Base-by-base conservation (phyloP, 495 filamentous ascomycete species). In the Hypoxylon intermedium region DNA sequence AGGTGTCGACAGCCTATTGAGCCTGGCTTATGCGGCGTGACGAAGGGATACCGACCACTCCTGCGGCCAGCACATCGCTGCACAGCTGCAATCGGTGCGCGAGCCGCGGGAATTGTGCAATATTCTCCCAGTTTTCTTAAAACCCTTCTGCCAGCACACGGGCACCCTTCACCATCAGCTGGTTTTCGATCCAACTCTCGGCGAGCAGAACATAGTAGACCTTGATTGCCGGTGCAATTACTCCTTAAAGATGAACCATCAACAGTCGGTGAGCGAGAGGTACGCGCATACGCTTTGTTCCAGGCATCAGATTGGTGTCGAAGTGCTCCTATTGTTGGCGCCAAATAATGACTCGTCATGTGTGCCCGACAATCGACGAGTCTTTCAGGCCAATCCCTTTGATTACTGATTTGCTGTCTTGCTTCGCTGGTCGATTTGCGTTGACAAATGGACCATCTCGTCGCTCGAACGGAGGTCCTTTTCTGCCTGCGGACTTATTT, bases 51-150 rank as follows among this genome's bases (percentile, higher is more conserved):
- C 41, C 19, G 47, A 38, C 43, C 43, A 31, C 37, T 60, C 31
- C 38, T 38, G 55, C 37, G 63, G 65, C 62, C 68, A 71, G 54
- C 68, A 30, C 65, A 71, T 68, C 68, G 60, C 45, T 60, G 58
- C 65, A 60, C 53, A 44, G 49, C 42, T 43, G 21, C 15, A 34
- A 30, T 2, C 34, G 15, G 45, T 60, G 63, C 63, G 63, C 38
- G 47, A 66, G 46, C 28, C 57, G 63, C 63, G 63, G 56, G 62
- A 61, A 36, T 41, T 18, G 46, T 60, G 47, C 33, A 36, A 55
- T 55, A 50, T 55, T 46, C 28, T 41, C 12, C 19, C 18, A 3
- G 1, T 51, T 38, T 46, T 59, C 42, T 59, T 58, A 63, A 64
- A 64, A 53, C 54, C 54, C 43, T 59, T 50, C 45, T 58, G 48